These are phyloP conservation scores for Tetracladium setigerum DNA, from an alignment of 495 filamentous ascomycete genomes.

Conservation along the genomic window DNA sequence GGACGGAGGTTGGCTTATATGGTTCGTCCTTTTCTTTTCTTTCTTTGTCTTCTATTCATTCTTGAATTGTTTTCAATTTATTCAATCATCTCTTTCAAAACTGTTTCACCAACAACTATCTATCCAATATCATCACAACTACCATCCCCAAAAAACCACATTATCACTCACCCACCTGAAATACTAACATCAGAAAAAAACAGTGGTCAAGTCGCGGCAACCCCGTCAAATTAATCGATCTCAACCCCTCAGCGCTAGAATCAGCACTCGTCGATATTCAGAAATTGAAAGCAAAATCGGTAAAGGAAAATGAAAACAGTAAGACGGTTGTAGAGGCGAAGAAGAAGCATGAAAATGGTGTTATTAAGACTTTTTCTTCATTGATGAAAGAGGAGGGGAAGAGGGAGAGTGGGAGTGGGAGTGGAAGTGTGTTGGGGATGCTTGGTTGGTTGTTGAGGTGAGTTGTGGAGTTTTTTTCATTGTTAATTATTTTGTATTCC, in stretches of 20 bases:
- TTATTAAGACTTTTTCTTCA: slow-evolving; percentile 13
- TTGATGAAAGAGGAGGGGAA: too few species aligned
- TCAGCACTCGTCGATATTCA: slow-evolving; percentile 20
- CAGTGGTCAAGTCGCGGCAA: slow-evolving; percentile 32
- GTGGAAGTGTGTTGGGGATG: slow-evolving; percentile 16
- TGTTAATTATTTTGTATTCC: too few species aligned
- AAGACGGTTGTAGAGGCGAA: too few species aligned
- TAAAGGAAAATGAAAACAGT: too few species aligned
- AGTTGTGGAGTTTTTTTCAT: not conserved
- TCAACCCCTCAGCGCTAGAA: slow-evolving; percentile 20
- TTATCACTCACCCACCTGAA: too few species aligned
- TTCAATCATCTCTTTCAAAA: too few species aligned
- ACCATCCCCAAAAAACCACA: too few species aligned
- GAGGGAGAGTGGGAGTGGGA: not conserved
- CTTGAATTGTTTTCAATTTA: not conserved
- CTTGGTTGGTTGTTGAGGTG: slow-evolving; percentile 34
- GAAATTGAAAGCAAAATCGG: slow-evolving; percentile 22
- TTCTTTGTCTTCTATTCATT: not conserved
- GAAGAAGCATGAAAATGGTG: slow-evolving; percentile 12
- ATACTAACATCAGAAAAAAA: not conserved
- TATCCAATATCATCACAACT: too few species aligned
- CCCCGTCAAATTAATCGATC: slow-evolving; percentile 27
- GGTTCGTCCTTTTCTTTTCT: slow-evolving; percentile 19
- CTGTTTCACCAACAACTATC: too few species aligned
- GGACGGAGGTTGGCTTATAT: slow-evolving; percentile 32